Evolutionary conservation across 371 early-diverging fungal species (phyloP), one percentile per base, ranked within the genome.

Genomic region (Circinella umbellata): DNA sequence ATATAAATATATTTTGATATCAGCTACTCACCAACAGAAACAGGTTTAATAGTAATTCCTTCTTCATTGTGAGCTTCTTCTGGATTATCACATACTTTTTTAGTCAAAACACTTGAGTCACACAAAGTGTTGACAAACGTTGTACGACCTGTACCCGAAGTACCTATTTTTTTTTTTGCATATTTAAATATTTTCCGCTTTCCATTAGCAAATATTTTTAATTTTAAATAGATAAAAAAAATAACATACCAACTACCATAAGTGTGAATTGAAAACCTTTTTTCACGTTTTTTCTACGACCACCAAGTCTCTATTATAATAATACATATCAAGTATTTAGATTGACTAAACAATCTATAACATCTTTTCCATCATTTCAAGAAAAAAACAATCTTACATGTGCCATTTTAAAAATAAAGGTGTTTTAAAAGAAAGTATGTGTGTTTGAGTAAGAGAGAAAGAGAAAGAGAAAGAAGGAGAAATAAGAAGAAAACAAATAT

Each of bases 71-170:
- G 91, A 47, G 98, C 93, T 42, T 93, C 92, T 77, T 95, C 95
- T 59, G 94, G 91, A 69, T 88, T 84, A 47, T 92, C 93, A 57
- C 88, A 89, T 66, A 89, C 91, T 47, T 91, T 89, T 48, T 93
- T 83, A 49, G 88, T 79, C 53, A 92, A 80, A 15, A 94, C 92
- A 49, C 81, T 80, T 60, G 89, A 88, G 71, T 92, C 91, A 76
- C 94, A 99, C 60, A 99, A 88, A 11, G 99, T 98, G 86, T 99
- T 99, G 66, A 99, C 90, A 80, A 99, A 98, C 4, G 99, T 99
- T 27, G 97, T 91, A 68, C 99, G 95, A 27, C 99, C 99, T 55
- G 97, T 89, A 59, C 99, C 99, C 64, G 94, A 91, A 27, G 93
- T 84, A 55, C 95, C 95, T 94, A 69, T 36, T 18, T 54, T 57